These are phyloP conservation scores for Sporothrix brasiliensis DNA, from an alignment of 2,329 filamentous ascomycete species.

Conservation along the genomic window DNA sequence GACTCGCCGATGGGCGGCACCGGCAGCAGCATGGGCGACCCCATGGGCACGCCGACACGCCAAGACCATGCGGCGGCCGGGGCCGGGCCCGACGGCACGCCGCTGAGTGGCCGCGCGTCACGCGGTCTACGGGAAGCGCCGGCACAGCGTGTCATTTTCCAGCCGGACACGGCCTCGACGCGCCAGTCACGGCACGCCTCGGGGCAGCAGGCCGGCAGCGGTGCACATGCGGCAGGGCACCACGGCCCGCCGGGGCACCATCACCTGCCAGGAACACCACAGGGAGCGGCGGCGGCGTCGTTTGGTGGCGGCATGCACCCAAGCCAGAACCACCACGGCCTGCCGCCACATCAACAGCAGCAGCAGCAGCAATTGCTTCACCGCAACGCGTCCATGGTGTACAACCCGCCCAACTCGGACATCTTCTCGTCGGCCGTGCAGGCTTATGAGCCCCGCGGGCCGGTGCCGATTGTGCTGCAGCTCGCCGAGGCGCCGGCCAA, in stretches of 20 bases:
- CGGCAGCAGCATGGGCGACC: constrained; percentile 55
- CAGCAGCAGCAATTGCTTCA: constrained; percentile 38
- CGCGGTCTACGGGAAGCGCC: constrained; percentile 78
- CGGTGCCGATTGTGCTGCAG: constrained; percentile 65
- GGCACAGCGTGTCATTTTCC: constrained; percentile 80
- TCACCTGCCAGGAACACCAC: constrained; percentile 33
- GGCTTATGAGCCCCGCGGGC: constrained; percentile 68
- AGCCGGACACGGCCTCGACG: constrained; percentile 71
- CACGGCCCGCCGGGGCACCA: constrained; percentile 36
- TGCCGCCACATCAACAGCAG: constrained; percentile 17
- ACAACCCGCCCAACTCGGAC: constrained; percentile 59
- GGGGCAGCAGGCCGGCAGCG: constrained; percentile 49
- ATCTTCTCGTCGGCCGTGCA: constrained; percentile 63
- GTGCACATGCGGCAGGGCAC: constrained; percentile 36
- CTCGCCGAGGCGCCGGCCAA: constrained; percentile 75
- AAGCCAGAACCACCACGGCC: constrained; percentile 21
- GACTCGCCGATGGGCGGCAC: constrained; percentile 37
- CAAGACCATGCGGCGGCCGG: constrained; percentile 54
- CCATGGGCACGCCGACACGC: constrained; percentile 57
- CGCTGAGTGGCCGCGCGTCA: constrained; percentile 60
- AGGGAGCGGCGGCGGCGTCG: constrained; percentile 37
- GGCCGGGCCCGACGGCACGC: constrained; percentile 48
- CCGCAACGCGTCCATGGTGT: constrained; percentile 51
- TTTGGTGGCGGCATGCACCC: constrained; percentile 32
- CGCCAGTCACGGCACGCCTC: constrained; percentile 65